Conservation (phyloP, 1,139 yeast species). For the Saccharomycopsis phalli region DNA sequence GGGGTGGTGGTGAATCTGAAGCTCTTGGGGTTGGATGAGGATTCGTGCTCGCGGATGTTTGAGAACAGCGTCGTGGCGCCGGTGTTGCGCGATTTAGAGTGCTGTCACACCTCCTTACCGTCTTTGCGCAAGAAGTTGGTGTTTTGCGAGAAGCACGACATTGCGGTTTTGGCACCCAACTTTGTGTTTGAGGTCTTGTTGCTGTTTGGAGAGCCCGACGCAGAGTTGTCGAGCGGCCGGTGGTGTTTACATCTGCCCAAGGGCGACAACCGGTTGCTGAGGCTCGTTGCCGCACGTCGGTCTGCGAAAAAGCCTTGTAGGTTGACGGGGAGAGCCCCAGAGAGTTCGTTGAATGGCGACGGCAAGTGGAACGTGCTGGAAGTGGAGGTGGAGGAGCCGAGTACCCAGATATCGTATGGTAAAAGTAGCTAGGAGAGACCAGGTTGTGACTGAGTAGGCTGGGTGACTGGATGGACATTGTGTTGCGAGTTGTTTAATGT, state of each 20-base stretch:
- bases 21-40: slow-evolving; percentile 14
- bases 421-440: too few relatives aligned
- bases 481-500: too few relatives aligned
- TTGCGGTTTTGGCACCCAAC: slow-evolving; percentile 17
- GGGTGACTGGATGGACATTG: too few relatives aligned
- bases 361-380: too few relatives aligned
- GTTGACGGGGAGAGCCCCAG: neutral
- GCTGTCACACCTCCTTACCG: slow-evolving; percentile 13
- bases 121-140: slow-evolving; percentile 18
- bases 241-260: slow-evolving; percentile 20
- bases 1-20: slow-evolving; percentile 18
- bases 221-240: slow-evolving; percentile 9
- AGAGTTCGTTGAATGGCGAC: neutral
- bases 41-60: slow-evolving; percentile 12
- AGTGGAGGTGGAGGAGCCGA: too few relatives aligned
- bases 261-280: neutral
- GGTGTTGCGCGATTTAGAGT: slow-evolving; percentile 13
- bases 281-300: neutral
- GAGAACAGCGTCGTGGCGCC: slow-evolving; percentile 1
- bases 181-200: slow-evolving; percentile 17
- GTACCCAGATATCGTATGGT: too few relatives aligned
- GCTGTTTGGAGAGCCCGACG: neutral
- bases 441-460: too few relatives aligned
- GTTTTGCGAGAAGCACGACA: slow-evolving; percentile 15
- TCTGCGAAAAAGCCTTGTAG: neutral